Base-by-base conservation (phyloP, 352 stramenopile species). In the Aphanomyces euteiches region DNA sequence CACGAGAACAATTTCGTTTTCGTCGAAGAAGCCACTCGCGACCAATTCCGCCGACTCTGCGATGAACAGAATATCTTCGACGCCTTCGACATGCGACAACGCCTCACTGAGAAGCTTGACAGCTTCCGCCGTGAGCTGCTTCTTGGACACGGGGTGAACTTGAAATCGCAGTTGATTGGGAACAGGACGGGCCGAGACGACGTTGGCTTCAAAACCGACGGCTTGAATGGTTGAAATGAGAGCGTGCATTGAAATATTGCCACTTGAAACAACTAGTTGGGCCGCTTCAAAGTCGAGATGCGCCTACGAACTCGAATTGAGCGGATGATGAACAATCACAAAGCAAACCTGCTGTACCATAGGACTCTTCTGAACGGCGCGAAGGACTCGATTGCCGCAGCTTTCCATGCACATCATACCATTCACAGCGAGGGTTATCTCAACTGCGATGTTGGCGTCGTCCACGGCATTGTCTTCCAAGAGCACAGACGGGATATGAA, bases 391-490 rank as follows among this genome's bases (percentile, higher is more conserved):
- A n/a, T 74, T 78, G 13, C 87, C 87, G 56, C 87, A 94, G 54
- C 90, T 92, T 43, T 75, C 78, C 15, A 82, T 76, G 61, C 87
- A 94, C 85, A 94, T 94, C 82, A 94, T 94, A 21, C 87, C 87
- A 36, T 78, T 73, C 10, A 94, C 80, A 19, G 74, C 71, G 10
- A 94, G 61, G 36, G 21, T 61, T 12, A 7, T 45, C 56, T 70
- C 64, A 10, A 70, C 36, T 15, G n/a, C 12, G 2, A 70, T 28
- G 5, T 40, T 41, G 8, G 61, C 17, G 21, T 70, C 54, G 45
- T 70, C 64, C 7, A 70, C 53, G 10, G 47, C 10, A 15, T 21
- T 56, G 7, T 60, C 47, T 63, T 70, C 64, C 4, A 70, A 34
- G 19, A 70, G 47, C 7, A 58, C n/a, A 21, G 7, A 70, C 15